These are phyloP conservation scores for Phytophthora macrochlamydospora DNA, from an alignment of 352 stramenopile genomes.

Conservation along the genomic window DNA sequence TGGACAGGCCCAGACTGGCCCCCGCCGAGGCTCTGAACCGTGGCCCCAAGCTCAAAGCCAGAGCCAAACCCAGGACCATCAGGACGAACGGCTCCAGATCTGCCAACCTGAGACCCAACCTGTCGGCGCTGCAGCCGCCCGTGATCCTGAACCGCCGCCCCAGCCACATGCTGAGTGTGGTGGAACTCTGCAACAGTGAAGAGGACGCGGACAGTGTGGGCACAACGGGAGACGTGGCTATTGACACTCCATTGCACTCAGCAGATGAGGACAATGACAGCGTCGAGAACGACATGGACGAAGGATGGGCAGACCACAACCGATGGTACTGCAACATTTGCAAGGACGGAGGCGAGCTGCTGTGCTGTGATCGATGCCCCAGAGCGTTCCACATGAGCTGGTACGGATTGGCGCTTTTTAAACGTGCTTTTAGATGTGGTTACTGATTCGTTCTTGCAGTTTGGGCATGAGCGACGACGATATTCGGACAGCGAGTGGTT, in stretches of 20 bases:
- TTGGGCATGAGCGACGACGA: slow-evolving; percentile 78
- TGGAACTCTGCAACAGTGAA: slow-evolving; percentile 75
- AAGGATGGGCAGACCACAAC: slow-evolving; percentile 87
- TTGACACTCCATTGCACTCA: slow-evolving; percentile 41
- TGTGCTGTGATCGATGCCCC: slow-evolving; percentile 93
- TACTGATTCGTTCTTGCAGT: slow-evolving; percentile 28
- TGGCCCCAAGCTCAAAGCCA: slow-evolving; percentile 33
- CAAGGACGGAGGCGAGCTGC: slow-evolving; percentile 87
- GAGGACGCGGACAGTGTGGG: slow-evolving; percentile 44
- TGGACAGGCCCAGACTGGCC: slow-evolving; percentile 6
- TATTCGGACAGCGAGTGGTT: slow-evolving; percentile 87
- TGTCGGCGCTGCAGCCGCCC: slow-evolving; percentile 6
- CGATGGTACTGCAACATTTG: slow-evolving; percentile 92
- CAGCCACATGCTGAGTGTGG: slow-evolving; percentile 76
- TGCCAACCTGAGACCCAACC: not conserved
- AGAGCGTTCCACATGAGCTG: slow-evolving; percentile 93
- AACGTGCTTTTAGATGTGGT: slow-evolving; percentile 1
- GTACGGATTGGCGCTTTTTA: slow-evolving; percentile 25
- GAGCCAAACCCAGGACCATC: slow-evolving; percentile 12
- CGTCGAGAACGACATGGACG: slow-evolving; percentile 45
- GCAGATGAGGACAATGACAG: slow-evolving; percentile 50
- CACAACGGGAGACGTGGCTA: slow-evolving; percentile 30
- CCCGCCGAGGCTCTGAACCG: not conserved
- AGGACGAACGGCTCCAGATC: not conserved
- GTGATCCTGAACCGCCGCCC: slow-evolving; percentile 25